Evolutionary conservation across 2,329 filamentous ascomycete species (phyloP).

Genomic region (Colletotrichum cordylinicola): DNA sequence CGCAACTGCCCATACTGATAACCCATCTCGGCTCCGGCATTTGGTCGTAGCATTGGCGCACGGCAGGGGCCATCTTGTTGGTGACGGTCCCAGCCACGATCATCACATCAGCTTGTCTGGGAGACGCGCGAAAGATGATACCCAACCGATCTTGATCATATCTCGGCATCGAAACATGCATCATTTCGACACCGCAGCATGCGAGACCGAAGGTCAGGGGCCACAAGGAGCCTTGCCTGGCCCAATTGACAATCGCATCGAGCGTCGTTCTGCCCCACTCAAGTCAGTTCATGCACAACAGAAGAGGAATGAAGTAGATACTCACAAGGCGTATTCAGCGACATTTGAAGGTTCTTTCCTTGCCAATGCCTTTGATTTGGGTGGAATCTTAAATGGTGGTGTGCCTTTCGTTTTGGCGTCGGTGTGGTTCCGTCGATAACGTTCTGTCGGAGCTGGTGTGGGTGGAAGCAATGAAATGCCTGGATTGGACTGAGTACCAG

Average conservation of each 20-base stretch:
- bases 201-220: constrained; percentile 67
- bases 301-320: fast-evolving
- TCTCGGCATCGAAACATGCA: constrained; percentile 66
- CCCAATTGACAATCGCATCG: constrained; percentile 63
- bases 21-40: constrained; percentile 71
- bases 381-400: not conserved
- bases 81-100: constrained; percentile 71
- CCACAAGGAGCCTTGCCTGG: constrained; percentile 64
- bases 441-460: not conserved
- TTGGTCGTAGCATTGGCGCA: constrained; percentile 70
- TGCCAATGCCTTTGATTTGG: not conserved
- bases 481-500: not conserved
- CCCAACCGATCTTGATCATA: constrained; percentile 70
- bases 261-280: constrained; percentile 52
- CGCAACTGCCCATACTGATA: constrained; percentile 74
- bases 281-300: not conserved
- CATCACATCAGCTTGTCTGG: constrained; percentile 69
- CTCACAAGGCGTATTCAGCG: constrained; percentile 26
- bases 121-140: constrained; percentile 72
- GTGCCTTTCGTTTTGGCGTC: not conserved
- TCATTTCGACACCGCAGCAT: constrained; percentile 69
- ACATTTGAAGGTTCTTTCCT: not conserved
- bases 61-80: constrained; percentile 72
- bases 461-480: not conserved
- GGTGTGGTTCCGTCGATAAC: not conserved